phyloP scores from a whole-genome alignment of 192 early-diverging fungal species.

The Podila epigama region DNA sequence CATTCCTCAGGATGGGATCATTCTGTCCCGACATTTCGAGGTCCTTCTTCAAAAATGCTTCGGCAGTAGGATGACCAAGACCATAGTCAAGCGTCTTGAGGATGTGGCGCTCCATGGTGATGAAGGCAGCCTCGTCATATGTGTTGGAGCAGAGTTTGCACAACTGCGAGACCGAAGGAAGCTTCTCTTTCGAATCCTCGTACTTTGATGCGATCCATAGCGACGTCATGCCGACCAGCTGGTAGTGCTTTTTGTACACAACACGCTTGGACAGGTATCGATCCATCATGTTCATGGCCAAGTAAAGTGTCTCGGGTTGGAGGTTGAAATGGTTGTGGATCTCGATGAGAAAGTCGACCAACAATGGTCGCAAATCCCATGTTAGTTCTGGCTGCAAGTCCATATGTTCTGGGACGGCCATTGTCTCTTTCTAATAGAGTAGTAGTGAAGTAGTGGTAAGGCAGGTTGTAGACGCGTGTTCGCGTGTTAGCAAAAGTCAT shows the following conservation, averaged over 20 bases:
- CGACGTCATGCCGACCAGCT: constrained; percentile 51
- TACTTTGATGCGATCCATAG: constrained; percentile 51
- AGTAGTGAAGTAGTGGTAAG: neutral
- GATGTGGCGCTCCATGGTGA: constrained; percentile 52
- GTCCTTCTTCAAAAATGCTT: constrained; percentile 49
- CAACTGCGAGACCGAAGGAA: constrained; percentile 47
- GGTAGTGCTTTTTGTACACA: constrained; percentile 47
- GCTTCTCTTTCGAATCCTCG: constrained; percentile 47
- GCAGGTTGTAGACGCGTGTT: neutral
- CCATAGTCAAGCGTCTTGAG: constrained; percentile 50
- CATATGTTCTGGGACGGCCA: constrained; percentile 52
- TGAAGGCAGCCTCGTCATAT: constrained; percentile 48
- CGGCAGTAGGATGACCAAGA: constrained; percentile 48
- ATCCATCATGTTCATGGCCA: constrained; percentile 59
- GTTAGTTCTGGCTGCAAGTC: constrained; percentile 51
- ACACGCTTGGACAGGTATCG: constrained; percentile 52
- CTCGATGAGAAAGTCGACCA: constrained; percentile 52
- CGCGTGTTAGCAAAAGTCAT: too few relatives aligned
- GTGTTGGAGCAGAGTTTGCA: constrained; percentile 47
- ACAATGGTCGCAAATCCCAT: constrained; percentile 45
- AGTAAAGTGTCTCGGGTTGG: constrained; percentile 49
- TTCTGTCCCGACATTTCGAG: constrained; percentile 36
- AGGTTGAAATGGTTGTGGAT: constrained; percentile 50
- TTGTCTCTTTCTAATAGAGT: constrained; percentile 38
- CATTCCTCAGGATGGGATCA: constrained; percentile 17